Conservation (phyloP, 2,329 filamentous ascomycete species). For the Rhytidhysteron rufulum region DNA sequence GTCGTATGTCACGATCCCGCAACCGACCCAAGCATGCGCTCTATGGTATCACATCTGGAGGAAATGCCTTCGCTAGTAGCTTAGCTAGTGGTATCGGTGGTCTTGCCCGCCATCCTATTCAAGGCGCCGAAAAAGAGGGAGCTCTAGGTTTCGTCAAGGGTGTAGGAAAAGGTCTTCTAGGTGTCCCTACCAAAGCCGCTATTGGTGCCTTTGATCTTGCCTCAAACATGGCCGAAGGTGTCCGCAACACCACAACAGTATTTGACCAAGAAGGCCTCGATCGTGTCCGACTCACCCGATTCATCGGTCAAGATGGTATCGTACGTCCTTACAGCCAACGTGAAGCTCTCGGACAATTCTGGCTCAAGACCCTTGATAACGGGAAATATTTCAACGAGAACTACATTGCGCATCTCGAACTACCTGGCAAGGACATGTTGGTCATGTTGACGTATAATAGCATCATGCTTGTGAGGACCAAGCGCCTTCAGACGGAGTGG, state of each 20-base stretch:
- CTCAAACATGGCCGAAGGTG: constrained; percentile 93
- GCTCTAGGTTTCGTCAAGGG: constrained; percentile 95
- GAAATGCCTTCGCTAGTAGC: constrained; percentile 90
- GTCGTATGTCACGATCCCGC: constrained; percentile 85
- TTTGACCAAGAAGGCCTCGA: constrained; percentile 95
- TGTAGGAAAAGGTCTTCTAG: constrained; percentile 89
- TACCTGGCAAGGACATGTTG: constrained; percentile 86
- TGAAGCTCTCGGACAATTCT: constrained; percentile 94
- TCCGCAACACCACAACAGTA: constrained; percentile 97
- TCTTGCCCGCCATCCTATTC: constrained; percentile 85
- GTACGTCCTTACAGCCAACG: constrained; percentile 92
- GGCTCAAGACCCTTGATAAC: constrained; percentile 97
- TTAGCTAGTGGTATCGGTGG: constrained; percentile 92
- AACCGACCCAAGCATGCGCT: constrained; percentile 96
- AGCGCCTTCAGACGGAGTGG: constrained; percentile 87
- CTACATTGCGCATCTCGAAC: constrained; percentile 93
- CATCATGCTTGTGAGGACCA: constrained; percentile 85
- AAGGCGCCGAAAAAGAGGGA: constrained; percentile 94
- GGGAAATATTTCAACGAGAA: constrained; percentile 97
- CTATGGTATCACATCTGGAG: constrained; percentile 91
- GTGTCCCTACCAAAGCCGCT: constrained; percentile 93
- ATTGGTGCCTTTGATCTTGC: constrained; percentile 96
- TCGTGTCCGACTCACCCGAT: constrained; percentile 86
- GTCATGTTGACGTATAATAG: constrained; percentile 59
- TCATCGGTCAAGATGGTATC: constrained; percentile 87